Evolutionary conservation across 805 yeast species (phyloP).

Genomic region (Pichia pseudocactophila): DNA sequence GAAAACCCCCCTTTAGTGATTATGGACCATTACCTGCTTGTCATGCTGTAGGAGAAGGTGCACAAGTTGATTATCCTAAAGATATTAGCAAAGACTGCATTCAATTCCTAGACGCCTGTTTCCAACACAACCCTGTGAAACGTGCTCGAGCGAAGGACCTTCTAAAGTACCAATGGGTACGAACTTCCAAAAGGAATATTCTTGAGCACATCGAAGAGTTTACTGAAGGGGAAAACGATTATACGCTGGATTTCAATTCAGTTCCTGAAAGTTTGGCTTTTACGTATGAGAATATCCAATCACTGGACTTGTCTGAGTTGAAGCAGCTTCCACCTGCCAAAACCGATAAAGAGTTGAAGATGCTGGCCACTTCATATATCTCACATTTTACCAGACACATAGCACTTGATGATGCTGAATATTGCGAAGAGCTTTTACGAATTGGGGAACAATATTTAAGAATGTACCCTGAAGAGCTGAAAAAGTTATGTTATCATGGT

Average conservation of each 20-base stretch:
- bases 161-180: slow-evolving; percentile 55
- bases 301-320: neutral
- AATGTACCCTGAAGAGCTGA: neutral
- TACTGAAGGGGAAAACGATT: neutral
- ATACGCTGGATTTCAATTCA: neutral
- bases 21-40: slow-evolving; percentile 69
- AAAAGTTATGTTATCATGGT: neutral
- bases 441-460: slow-evolving; percentile 3
- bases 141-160: slow-evolving; percentile 49
- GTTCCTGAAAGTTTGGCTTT: neutral
- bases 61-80: slow-evolving; percentile 59
- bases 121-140: slow-evolving; percentile 58
- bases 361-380: neutral
- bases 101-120: slow-evolving; percentile 52
- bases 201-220: slow-evolving; percentile 4
- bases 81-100: slow-evolving; percentile 14
- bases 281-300: neutral
- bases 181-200: neutral
- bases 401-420: neutral
- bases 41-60: slow-evolving; percentile 75
- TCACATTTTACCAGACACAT: neutral
- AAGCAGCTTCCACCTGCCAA: neutral
- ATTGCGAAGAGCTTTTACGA: neutral
- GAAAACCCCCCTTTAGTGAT: slow-evolving; percentile 79
- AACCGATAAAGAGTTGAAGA: neutral